Evolutionary conservation across 1,284 basidiomycete genomes (phyloP), one percentile per base, ranked within the genome.

Genomic region (Caloboletus inedulis): DNA sequence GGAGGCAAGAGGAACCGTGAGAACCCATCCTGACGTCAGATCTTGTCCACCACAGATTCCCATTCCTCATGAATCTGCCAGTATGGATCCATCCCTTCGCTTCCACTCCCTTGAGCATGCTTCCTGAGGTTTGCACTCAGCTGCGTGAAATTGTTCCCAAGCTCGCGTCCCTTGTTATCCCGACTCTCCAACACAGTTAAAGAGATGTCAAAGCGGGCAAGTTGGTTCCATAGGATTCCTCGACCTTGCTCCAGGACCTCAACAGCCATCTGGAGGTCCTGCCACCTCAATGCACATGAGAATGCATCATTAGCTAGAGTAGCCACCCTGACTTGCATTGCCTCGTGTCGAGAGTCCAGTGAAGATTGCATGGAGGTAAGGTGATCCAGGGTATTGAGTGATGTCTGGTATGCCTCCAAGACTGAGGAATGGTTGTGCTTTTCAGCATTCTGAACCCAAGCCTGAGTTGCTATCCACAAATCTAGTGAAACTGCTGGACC

Each of bases 1-100:
- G 49, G 43, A 10, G 62, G 49, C 18, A 52, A 35, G n/a, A 68
- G 45, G 31, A 67, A 67, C 23, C 56, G 42, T 9, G 50, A 52
- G 45, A 66, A 66, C 1, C 60, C 64, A 2, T 57, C 43, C 14
- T 60, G 45, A 12, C 34, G 31, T 8, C 58, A 55, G 35, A 67
- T 62, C 18, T 57, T 23, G 3, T 53, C 34, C n/a, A 69, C 47
- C 27, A 60, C 41, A 10, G 21, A 39, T 4, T 48, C 7, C 37
- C 37, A 39, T 21, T 39, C 13, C 18, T 23, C 37, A 3, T 39
- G 19, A 9, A 9, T 4, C 7, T 35, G 39, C 39, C 39, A 40
- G 21, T 40, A 40, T 10, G 39, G 39, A 23, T 16, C 21, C 14
- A 23, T 23, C 9, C 10, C 40, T 12, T 25, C 3, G 5, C 5